phyloP scores from a whole-genome alignment of 2,329 filamentous ascomycete species.

The Nemania diffusa region DNA sequence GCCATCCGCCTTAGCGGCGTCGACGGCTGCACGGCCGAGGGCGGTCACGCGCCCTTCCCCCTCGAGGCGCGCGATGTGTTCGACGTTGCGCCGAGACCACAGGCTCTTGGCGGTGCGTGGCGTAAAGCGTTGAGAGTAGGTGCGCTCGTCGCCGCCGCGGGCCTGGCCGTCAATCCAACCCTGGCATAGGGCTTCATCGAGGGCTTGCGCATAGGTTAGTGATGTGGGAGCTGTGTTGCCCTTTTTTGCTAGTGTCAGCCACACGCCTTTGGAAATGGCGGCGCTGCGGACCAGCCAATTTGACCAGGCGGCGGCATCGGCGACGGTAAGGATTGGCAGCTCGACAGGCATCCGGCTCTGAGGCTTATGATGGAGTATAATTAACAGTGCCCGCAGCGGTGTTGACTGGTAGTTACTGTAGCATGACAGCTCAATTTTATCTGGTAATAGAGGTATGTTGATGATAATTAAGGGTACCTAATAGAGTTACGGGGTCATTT shows the following conservation, averaged over 20 bases:
- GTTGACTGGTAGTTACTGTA: not conserved
- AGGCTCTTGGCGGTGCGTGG: slow-evolving; percentile 64
- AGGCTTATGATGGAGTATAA: not conserved
- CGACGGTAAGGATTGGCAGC: slow-evolving; percentile 41
- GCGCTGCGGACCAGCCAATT: slow-evolving; percentile 43
- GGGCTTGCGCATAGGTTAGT: slow-evolving; percentile 55
- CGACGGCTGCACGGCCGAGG: slow-evolving; percentile 60
- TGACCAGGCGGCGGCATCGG: slow-evolving; percentile 41
- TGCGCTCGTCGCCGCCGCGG: slow-evolving; percentile 54
- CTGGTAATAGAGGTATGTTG: not conserved
- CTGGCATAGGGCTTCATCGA: slow-evolving; percentile 67
- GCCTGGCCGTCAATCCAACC: slow-evolving; percentile 72
- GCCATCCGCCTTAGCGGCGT: slow-evolving; percentile 66
- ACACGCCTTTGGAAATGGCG: slow-evolving; percentile 42
- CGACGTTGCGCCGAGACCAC: slow-evolving; percentile 70
- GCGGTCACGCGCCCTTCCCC: slow-evolving; percentile 60
- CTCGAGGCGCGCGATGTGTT: slow-evolving; percentile 58
- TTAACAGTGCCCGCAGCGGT: not conserved
- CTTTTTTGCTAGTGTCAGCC: slow-evolving; percentile 47
- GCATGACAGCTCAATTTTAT: not conserved
- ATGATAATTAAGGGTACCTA: too few species aligned
- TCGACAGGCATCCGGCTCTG: slow-evolving; percentile 37
- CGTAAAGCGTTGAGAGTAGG: slow-evolving; percentile 67
- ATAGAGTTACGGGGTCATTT: too few species aligned
- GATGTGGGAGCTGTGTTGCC: slow-evolving; percentile 40